Evolutionary conservation across 2,329 filamentous ascomycete genomes (phyloP).

Genomic region (Hypomyces rosellus): DNA sequence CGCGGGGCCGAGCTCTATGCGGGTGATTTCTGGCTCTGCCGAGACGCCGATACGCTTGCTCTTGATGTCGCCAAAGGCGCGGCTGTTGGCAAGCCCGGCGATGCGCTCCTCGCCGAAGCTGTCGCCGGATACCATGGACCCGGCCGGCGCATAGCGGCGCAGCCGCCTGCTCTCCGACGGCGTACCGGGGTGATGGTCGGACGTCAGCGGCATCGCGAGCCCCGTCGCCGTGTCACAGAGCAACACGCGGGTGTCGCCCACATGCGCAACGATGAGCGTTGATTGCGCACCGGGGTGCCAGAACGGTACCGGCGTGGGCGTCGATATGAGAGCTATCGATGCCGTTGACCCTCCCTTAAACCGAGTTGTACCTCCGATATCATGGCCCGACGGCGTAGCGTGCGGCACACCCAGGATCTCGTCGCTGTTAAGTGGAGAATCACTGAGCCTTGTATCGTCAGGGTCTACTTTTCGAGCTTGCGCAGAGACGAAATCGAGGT

Average conservation of each 20-base stretch:
- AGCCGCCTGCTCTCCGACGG: slow-evolving; percentile 78
- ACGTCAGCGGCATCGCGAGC: slow-evolving; percentile 71
- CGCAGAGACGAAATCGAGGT: slow-evolving; percentile 87
- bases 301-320: slow-evolving; percentile 83
- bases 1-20: slow-evolving; percentile 71
- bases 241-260: slow-evolving; percentile 86
- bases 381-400: slow-evolving; percentile 47
- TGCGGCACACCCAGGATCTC: slow-evolving; percentile 67
- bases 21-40: slow-evolving; percentile 83
- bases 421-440: slow-evolving; percentile 75
- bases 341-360: slow-evolving; percentile 95
- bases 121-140: slow-evolving; percentile 75
- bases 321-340: slow-evolving; percentile 84
- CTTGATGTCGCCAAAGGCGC: slow-evolving; percentile 86
- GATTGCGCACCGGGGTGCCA: slow-evolving; percentile 88
- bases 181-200: slow-evolving; percentile 86
- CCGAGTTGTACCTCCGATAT: slow-evolving; percentile 66
- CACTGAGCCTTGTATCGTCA: slow-evolving; percentile 62
- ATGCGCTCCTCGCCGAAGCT: slow-evolving; percentile 97
- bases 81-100: slow-evolving; percentile 85
- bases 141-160: slow-evolving; percentile 71
- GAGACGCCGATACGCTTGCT: slow-evolving; percentile 90
- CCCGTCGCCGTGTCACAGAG: slow-evolving; percentile 84
- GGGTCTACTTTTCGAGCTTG: slow-evolving; percentile 77
- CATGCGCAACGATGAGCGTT: slow-evolving; percentile 80